These are phyloP conservation scores for Ophiognomonia clavigignenti-juglandacearum DNA, from an alignment of 2,329 filamentous ascomycete species.

Conservation along the genomic window DNA sequence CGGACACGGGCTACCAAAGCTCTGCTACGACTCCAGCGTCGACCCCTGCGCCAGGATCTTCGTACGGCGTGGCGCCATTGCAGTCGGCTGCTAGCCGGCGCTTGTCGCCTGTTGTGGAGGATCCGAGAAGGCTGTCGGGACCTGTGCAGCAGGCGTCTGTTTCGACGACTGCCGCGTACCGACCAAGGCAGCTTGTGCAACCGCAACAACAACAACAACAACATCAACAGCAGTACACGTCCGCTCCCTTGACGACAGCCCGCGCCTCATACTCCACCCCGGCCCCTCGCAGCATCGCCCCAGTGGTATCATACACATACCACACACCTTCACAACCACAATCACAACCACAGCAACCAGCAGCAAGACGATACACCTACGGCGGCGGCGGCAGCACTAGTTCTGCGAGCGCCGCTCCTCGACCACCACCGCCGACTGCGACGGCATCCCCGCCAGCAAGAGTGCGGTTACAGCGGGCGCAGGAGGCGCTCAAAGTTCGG, in stretches of 20 bases:
- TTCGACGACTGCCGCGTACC: background rate
- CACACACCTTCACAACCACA: background rate
- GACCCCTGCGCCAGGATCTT: no score
- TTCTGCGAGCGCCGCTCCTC: no score
- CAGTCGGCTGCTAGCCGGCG: background rate
- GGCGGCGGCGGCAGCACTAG: background rate
- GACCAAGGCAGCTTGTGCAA: background rate
- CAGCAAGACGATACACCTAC: no score
- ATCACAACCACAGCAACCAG: background rate
- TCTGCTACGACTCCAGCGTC: conserved; percentile 2
- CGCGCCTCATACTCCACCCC: background rate
- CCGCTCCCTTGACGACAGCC: background rate
- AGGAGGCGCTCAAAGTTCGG: conserved; percentile 11
- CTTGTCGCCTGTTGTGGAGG: conserved; percentile 1
- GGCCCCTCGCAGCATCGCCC: background rate
- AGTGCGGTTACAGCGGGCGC: conserved; percentile 7
- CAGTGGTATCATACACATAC: background rate
- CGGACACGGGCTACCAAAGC: conserved; percentile 6
- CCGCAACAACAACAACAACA: no score
- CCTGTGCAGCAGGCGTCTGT: background rate
- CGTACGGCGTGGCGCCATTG: no score
- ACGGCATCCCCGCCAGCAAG: conserved; percentile 5
- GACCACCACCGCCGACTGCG: background rate
- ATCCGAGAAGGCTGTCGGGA: background rate
- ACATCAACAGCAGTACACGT: background rate